Evolutionary conservation across 148 eudicot species (phyloP).

Genomic region (Linanthus parryae): DNA sequence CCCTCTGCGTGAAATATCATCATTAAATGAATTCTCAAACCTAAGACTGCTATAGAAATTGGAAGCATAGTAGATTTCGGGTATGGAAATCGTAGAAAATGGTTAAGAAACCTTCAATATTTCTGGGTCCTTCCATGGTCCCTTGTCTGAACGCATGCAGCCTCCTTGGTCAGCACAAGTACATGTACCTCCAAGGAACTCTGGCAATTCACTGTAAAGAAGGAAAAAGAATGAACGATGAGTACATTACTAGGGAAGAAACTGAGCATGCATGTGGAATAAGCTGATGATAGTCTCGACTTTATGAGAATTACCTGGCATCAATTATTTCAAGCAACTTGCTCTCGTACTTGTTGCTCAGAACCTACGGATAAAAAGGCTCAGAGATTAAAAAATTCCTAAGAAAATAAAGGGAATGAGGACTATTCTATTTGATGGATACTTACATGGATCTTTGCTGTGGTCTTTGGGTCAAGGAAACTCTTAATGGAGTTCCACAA

Average conservation of each 20-base stretch:
- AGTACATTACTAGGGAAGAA: neutral
- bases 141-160: conserved; percentile 86
- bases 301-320: conserved; percentile 45
- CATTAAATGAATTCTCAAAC: neutral
- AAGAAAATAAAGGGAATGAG: neutral
- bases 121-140: conserved; percentile 88
- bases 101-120: conserved; percentile 55
- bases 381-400: neutral
- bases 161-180: conserved; percentile 85
- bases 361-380: conserved; percentile 43
- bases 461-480: conserved; percentile 92
- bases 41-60: neutral
- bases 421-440: neutral
- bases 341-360: conserved; percentile 87
- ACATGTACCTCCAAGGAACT: conserved; percentile 89
- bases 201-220: conserved; percentile 71
- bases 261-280: neutral
- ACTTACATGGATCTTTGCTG: conserved; percentile 87
- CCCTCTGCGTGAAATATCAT: conserved; percentile 26
- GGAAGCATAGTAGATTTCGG: neutral
- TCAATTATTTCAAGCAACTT: conserved; percentile 85
- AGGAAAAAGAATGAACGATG: neutral
- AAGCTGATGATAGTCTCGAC: neutral
- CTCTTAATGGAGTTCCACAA: conserved; percentile 88
- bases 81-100: neutral